Conservation (phyloP, 495 filamentous ascomycete genomes). For the Aspergillus hancockii region DNA sequence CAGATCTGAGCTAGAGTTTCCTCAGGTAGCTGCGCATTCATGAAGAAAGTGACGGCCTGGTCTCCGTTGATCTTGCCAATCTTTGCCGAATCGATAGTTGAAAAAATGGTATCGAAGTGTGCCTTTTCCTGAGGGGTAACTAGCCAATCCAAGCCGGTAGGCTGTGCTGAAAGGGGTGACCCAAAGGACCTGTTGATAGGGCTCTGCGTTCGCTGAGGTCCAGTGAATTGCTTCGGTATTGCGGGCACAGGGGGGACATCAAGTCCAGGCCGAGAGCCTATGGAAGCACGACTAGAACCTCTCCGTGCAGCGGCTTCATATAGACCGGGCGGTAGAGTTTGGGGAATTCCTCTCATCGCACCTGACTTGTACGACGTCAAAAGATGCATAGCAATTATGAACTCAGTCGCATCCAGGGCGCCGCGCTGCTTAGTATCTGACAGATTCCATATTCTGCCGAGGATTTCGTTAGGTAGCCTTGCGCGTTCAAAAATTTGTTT, state of each 20-base stretch:
- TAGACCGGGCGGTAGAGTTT: conserved; percentile 77
- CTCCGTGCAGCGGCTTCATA: conserved; percentile 89
- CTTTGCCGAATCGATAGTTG: conserved; percentile 74
- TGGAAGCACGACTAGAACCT: conserved; percentile 49
- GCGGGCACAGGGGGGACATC: conserved; percentile 54
- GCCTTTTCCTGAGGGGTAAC: conserved; percentile 80
- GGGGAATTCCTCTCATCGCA: conserved; percentile 74
- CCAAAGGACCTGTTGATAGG: conserved; percentile 64
- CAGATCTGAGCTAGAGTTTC: conserved; percentile 94
- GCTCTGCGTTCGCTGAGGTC: conserved; percentile 66
- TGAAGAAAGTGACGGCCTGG: conserved; percentile 93
- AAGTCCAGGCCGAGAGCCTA: conserved; percentile 40
- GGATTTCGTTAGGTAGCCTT: conserved; percentile 81
- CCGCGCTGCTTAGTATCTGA: conserved; percentile 92
- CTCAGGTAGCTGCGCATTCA: conserved; percentile 84
- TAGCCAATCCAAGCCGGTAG: conserved; percentile 76
- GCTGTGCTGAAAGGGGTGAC: conserved; percentile 57
- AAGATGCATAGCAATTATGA: conserved; percentile 98
- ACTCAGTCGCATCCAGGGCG: conserved; percentile 84
- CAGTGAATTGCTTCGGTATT: conserved; percentile 74
- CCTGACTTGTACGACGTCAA: conserved; percentile 87
- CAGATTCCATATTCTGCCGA: conserved; percentile 93
- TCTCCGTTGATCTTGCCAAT: conserved; percentile 86
- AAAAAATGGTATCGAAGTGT: conserved; percentile 82
- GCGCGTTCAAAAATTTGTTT: conserved; percentile 95